Evolutionary conservation across 768 basidiomycete species (phyloP).

Genomic region (Ephemerocybe angulata): DNA sequence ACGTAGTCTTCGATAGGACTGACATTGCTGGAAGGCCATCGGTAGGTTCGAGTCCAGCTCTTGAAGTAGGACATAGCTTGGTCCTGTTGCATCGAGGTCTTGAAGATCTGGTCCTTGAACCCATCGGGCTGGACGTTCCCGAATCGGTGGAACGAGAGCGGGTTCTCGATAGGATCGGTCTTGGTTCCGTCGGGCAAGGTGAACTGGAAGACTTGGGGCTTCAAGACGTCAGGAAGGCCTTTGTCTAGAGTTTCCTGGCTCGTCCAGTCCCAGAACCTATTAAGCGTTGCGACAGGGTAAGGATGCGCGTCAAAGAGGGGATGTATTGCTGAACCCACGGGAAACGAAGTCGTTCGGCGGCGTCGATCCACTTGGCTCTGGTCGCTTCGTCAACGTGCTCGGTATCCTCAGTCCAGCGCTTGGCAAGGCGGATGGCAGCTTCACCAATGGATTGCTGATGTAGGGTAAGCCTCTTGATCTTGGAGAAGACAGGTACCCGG

Average conservation of each 20-base stretch:
- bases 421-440: not conserved
- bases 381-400: not conserved
- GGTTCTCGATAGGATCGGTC: not conserved
- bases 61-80: not conserved
- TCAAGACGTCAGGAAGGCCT: not conserved
- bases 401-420: not conserved
- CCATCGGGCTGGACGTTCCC: not conserved
- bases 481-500: not conserved
- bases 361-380: not conserved
- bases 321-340: not conserved
- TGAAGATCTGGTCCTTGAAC: not conserved
- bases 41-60: not conserved
- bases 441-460: not conserved
- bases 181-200: not conserved
- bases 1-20: not conserved
- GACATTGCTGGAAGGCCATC: not conserved
- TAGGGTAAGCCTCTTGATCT: not conserved
- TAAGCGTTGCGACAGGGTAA: not conserved
- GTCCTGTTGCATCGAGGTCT: not conserved
- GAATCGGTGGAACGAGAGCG: not conserved
- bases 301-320: not conserved
- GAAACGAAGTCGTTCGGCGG: not conserved
- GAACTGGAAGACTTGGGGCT: not conserved
- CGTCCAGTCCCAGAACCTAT: not conserved
- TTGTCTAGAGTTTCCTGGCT: not conserved